Conservation (phyloP, 1,284 basidiomycete genomes). For the Fistulinella staudtii region DNA sequence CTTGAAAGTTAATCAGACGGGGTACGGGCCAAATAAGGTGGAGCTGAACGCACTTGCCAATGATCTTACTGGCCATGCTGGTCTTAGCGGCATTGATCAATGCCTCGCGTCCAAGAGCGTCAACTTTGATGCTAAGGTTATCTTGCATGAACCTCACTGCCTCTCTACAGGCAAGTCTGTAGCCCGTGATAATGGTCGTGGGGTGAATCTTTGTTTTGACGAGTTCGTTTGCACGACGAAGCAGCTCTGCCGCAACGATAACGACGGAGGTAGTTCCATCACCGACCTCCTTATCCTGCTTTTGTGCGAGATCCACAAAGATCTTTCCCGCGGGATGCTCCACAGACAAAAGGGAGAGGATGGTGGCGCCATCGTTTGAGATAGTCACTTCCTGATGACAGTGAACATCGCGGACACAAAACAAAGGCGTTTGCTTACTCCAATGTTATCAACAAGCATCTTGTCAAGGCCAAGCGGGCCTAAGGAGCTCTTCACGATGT, state of each 20-base stretch:
- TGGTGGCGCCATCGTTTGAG: constrained; percentile 99
- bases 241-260: constrained; percentile 93
- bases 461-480: constrained; percentile 96
- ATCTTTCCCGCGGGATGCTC: constrained; percentile 95
- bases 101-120: constrained; percentile 86
- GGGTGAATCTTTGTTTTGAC: constrained; percentile 99
- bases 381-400: constrained; percentile 89
- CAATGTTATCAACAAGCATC: constrained; percentile 99
- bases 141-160: constrained; percentile 99
- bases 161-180: constrained; percentile 94
- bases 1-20: constrained; percentile 40
- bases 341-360: constrained; percentile 88
- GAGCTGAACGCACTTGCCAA: constrained; percentile 69
- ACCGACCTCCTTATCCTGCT: constrained; percentile 99
- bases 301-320: constrained; percentile 97
- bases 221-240: constrained; percentile 95
- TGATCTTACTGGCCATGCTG: constrained; percentile 98
- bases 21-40: constrained; percentile 2
- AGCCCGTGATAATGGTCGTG: constrained; percentile 98
- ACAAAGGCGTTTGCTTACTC: constrained; percentile 50
- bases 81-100: constrained; percentile 98
- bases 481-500: constrained; percentile 95
- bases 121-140: constrained; percentile 94
- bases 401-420: constrained; percentile 6
- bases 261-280: constrained; percentile 99